Conservation (phyloP, 78 protist species). For the Paratrimastix pyriformis region DNA sequence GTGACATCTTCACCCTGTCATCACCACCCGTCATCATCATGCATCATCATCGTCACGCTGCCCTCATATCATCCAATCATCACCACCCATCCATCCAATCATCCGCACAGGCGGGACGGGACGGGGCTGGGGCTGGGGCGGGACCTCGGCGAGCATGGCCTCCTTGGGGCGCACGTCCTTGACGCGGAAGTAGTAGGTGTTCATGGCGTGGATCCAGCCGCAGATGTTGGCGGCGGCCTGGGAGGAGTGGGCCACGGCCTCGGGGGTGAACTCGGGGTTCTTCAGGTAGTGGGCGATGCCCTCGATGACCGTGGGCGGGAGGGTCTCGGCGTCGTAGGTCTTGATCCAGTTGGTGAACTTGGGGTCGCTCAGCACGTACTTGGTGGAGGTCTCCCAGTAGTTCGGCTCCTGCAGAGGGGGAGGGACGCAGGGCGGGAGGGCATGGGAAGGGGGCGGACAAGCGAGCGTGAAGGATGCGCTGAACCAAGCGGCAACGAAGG, state of each 20-base stretch:
- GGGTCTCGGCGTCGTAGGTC: conserved; percentile 55
- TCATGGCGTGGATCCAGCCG: conserved; percentile 56
- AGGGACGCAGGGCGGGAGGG: too few relatives aligned
- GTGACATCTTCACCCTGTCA: too few relatives aligned
- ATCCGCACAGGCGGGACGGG: too few relatives aligned
- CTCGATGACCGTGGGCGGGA: conserved; percentile 38
- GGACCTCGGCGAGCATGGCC: neutral
- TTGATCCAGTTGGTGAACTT: conserved; percentile 33
- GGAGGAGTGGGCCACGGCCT: conserved; percentile 10
- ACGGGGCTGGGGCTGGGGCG: too few relatives aligned
- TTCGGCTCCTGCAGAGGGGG: too few relatives aligned
- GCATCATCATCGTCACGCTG: too few relatives aligned
- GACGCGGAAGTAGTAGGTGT: conserved; percentile 21
- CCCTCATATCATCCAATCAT: too few relatives aligned
- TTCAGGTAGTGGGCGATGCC: conserved; percentile 18
- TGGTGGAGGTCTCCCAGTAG: conserved; percentile 51
- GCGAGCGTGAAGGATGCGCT: too few relatives aligned
- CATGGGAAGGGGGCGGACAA: too few relatives aligned
- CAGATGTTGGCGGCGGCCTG: conserved; percentile 55
- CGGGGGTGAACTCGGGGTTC: conserved; percentile 31
- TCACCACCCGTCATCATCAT: too few relatives aligned
- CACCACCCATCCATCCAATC: too few relatives aligned
- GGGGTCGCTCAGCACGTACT: conserved; percentile 34
- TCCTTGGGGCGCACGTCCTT: conserved; percentile 36
- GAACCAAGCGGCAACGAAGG: too few relatives aligned